Evolutionary conservation across 352 stramenopile genomes (phyloP).

Genomic region (Pythium volutum): DNA sequence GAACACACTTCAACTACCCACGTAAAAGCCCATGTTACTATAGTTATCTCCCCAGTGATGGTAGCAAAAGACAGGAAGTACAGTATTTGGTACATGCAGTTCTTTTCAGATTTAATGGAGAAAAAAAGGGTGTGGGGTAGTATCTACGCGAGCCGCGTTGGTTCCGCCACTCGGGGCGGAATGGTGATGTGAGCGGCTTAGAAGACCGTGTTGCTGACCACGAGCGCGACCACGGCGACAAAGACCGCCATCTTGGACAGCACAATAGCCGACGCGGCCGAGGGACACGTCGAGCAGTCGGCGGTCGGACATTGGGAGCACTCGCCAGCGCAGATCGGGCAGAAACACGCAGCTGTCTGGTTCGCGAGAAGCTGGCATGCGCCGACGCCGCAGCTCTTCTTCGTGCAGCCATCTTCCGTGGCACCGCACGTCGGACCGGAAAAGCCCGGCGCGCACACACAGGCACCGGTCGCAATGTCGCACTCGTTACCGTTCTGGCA

Average conservation of each 20-base stretch:
- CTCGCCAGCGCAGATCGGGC: constrained; percentile 29
- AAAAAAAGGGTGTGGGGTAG: background rate
- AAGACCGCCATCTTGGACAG: constrained; percentile 30
- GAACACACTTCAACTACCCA: no score
- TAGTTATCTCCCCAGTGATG: no score
- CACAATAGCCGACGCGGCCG: constrained; percentile 25
- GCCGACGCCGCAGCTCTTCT: constrained; percentile 26
- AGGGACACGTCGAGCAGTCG: constrained; percentile 31
- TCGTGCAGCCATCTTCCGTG: constrained; percentile 38
- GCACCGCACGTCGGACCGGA: constrained; percentile 43
- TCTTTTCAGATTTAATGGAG: constrained; percentile 14
- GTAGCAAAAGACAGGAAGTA: background rate
- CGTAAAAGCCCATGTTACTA: no score
- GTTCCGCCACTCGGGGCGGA: background rate
- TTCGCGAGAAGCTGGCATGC: constrained; percentile 27
- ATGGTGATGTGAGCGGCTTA: constrained; percentile 9
- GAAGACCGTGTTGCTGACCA: constrained; percentile 27
- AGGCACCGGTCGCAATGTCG: constrained; percentile 34
- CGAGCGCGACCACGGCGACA: constrained; percentile 17
- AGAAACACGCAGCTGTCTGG: constrained; percentile 31
- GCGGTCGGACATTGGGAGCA: constrained; percentile 29
- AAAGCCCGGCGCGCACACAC: constrained; percentile 37
- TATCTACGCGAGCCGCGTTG: constrained; percentile 15
- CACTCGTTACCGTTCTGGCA: constrained; percentile 40
- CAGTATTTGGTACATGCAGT: constrained; percentile 3